Conservation (phyloP, 2,329 filamentous ascomycete species). For the Colletotrichum noveboracense region DNA sequence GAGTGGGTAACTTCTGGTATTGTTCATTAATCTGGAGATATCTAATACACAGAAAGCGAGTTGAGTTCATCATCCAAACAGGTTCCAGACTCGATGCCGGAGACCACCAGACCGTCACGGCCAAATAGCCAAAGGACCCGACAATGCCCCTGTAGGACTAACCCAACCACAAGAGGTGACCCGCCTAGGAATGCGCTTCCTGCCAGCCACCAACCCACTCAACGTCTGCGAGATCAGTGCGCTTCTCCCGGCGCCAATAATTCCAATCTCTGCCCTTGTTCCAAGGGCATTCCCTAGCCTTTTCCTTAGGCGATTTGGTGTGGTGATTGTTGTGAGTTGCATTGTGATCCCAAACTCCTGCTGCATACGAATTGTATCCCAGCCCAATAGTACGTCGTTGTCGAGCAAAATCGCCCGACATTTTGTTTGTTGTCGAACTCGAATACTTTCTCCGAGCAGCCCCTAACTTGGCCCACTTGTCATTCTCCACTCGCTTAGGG, state of each 20-base stretch:
- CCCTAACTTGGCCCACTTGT: conserved; percentile 91
- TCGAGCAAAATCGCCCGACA: conserved; percentile 52
- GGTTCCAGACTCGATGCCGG: neutral
- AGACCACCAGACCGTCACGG: neutral
- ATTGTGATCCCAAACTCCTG: conserved; percentile 54
- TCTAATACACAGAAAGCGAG: conserved; percentile 71
- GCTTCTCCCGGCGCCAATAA: conserved; percentile 65
- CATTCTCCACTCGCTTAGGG: conserved; percentile 66
- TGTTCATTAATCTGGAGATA: conserved; percentile 50
- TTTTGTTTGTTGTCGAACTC: conserved; percentile 54
- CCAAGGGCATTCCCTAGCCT: conserved; percentile 59
- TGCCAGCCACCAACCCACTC: conserved; percentile 97
- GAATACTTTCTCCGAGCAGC: conserved; percentile 77
- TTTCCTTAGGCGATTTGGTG: conserved; percentile 49
- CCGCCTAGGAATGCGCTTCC: conserved; percentile 51
- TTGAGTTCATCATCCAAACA: conserved; percentile 45
- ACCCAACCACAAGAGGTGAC: conserved; percentile 67
- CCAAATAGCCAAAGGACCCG: neutral
- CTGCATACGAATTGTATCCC: conserved; percentile 53
- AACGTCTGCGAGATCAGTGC: conserved; percentile 75
- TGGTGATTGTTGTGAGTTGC: conserved; percentile 39
- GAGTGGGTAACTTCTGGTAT: conserved; percentile 75
- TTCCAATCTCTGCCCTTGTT: conserved; percentile 65
- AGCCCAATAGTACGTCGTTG: conserved; percentile 54
- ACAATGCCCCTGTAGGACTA: conserved; percentile 29